Conservation (phyloP, 2,329 filamentous ascomycete genomes). For the Dothidotthia symphoricarpi region DNA sequence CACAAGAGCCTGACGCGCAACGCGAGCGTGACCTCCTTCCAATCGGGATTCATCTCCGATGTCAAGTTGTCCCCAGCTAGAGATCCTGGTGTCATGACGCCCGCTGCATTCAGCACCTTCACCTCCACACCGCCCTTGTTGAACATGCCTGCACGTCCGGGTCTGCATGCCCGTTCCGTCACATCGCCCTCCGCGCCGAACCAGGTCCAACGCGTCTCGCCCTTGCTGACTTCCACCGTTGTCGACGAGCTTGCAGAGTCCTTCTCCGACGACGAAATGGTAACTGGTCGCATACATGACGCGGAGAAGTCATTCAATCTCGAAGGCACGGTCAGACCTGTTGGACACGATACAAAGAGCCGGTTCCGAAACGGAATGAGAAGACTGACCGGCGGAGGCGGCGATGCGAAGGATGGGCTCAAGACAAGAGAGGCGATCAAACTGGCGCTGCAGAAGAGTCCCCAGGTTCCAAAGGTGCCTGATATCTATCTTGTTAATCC, state of each 20-base stretch:
- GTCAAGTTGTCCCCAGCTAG: conserved; percentile 58
- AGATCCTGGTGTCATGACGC: conserved; percentile 54
- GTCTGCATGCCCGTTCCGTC: conserved; percentile 75
- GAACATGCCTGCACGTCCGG: conserved; percentile 52
- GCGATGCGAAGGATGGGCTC: conserved; percentile 42
- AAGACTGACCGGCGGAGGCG: conserved; percentile 59
- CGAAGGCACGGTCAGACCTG: conserved; percentile 58
- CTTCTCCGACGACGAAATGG: conserved; percentile 73
- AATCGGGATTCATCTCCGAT: conserved; percentile 78
- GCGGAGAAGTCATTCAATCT: conserved; percentile 30
- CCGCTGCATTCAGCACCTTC: conserved; percentile 54
- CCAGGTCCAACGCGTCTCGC: conserved; percentile 45
- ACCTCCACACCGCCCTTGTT: conserved; percentile 22
- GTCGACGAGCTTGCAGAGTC: conserved; percentile 75
- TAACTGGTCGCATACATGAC: conserved; percentile 44
- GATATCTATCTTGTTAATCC: conserved; percentile 45
- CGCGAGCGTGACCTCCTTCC: conserved; percentile 72
- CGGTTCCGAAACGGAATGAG: conserved; percentile 57
- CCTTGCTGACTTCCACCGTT: conserved; percentile 61
- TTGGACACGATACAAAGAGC: conserved; percentile 54
- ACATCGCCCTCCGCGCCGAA: conserved; percentile 69
- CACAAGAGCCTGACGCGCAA: conserved; percentile 75
- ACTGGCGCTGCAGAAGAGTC: conserved; percentile 42
- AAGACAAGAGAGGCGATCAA: conserved; percentile 40
- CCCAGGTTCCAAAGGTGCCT: conserved; percentile 51